Evolutionary conservation across 257 asterid species (phyloP).

Genomic region (Przewalskia tangutica): DNA sequence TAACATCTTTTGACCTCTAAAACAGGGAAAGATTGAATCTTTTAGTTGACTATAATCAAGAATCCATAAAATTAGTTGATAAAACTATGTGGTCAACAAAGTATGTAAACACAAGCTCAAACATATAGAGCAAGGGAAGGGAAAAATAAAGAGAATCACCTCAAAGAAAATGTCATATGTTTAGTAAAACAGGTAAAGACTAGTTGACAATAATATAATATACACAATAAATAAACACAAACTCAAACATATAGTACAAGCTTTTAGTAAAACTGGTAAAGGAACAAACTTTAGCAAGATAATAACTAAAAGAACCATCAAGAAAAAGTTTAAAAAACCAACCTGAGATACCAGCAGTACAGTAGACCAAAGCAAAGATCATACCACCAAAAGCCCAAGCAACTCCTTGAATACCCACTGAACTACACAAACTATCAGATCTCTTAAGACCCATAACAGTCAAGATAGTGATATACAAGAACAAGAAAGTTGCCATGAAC

Average conservation of each 20-base stretch:
- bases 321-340: background rate
- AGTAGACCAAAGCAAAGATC: slow-evolving; percentile 64
- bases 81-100: background rate
- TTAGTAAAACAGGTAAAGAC: background rate
- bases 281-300: background rate
- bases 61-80: background rate
- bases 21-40: background rate
- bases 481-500: slow-evolving; percentile 59
- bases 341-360: slow-evolving; percentile 70
- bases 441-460: slow-evolving; percentile 54
- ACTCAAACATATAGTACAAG: too few species aligned
- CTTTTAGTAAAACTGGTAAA: background rate
- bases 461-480: slow-evolving; percentile 43
- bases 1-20: background rate
- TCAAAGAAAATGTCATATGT: background rate
- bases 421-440: slow-evolving; percentile 28
- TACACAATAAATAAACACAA: too few species aligned
- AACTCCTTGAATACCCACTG: slow-evolving; percentile 60
- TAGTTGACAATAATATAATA: background rate
- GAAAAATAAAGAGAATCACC: background rate
- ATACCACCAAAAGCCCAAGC: slow-evolving; percentile 78
- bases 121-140: background rate
- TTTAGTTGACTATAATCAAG: background rate
- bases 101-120: background rate
- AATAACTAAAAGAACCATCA: background rate